Percentiles rank a stretch among this genome's conserved stretches.
These are phyloP conservation scores for Picea abies DNA, from an alignment of 83 land plant genomes.

Conservation along the genomic window DNA sequence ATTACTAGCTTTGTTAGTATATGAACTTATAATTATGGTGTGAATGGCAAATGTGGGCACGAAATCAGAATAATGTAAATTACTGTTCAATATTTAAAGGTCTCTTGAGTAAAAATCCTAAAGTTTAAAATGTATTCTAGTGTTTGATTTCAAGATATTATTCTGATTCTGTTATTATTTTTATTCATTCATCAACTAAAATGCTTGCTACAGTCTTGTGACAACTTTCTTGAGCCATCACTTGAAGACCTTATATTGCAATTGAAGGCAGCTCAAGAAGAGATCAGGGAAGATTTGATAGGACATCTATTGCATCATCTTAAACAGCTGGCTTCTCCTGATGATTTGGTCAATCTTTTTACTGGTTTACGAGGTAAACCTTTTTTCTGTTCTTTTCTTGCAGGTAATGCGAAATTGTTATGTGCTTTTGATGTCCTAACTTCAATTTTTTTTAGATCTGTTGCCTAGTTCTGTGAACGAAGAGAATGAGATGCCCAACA, in stretches of 20 bases:
- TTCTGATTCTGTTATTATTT: too few species aligned
- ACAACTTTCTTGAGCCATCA: slow-evolving; percentile 80
- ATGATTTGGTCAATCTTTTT: slow-evolving; percentile 88
- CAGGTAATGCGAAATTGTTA: background rate
- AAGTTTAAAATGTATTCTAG: too few species aligned
- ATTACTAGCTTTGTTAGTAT: too few species aligned
- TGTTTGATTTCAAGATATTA: too few species aligned
- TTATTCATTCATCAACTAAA: background rate
- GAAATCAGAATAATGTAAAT: too few species aligned
- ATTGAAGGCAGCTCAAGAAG: slow-evolving; percentile 48
- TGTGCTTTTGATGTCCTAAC: background rate
- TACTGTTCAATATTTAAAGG: too few species aligned
- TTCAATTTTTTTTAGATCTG: slow-evolving; percentile 27
- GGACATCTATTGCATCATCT: slow-evolving; percentile 56
- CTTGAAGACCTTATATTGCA: slow-evolving; percentile 66
- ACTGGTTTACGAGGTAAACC: slow-evolving; percentile 58
- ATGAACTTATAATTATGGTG: too few species aligned
- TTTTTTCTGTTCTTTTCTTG: background rate
- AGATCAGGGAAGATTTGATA: slow-evolving; percentile 45
- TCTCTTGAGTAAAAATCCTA: too few species aligned
- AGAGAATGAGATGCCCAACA: slow-evolving; percentile 34
- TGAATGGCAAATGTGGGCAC: too few species aligned
- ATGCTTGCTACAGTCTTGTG: slow-evolving; percentile 46
- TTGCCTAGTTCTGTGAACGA: slow-evolving; percentile 42
- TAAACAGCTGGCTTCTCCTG: slow-evolving; percentile 60